Percentiles rank a stretch among this genome's conserved stretches.
Evolutionary conservation across 2,329 filamentous ascomycete species (phyloP).

Genomic region (Dactylellina haptotyla): DNA sequence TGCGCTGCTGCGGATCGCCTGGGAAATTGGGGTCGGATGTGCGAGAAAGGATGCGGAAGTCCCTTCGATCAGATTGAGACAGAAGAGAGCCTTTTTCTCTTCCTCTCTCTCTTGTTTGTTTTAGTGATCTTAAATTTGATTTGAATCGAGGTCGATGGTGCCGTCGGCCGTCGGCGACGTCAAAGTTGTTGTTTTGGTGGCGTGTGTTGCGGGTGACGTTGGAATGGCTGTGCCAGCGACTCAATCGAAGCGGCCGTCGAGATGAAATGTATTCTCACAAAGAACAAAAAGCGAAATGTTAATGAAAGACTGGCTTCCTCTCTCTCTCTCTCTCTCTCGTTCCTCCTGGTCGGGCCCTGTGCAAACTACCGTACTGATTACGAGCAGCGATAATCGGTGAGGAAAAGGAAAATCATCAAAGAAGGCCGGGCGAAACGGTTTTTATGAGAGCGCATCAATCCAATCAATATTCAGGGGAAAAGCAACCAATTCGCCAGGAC

Average conservation of each 20-base stretch:
- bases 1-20: background rate
- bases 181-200: too few relatives aligned
- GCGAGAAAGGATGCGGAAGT: background rate
- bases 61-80: background rate
- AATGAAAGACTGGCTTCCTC: constrained; percentile 53
- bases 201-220: constrained; percentile 28
- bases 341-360: constrained; percentile 2
- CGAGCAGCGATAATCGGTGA: constrained; percentile 41
- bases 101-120: too few relatives aligned
- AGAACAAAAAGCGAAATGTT: constrained; percentile 51
- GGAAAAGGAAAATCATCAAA: constrained; percentile 33
- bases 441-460: constrained; percentile 8
- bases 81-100: too few relatives aligned
- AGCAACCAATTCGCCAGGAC: constrained; percentile 38
- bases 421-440: constrained; percentile 18
- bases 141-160: background rate
- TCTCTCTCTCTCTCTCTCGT: constrained; percentile 10
- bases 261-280: constrained; percentile 36
- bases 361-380: background rate
- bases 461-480: constrained; percentile 47
- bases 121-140: too few relatives aligned
- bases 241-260: constrained; percentile 16
- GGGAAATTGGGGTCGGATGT: background rate
- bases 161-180: too few relatives aligned
- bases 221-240: constrained; percentile 33